Base-by-base conservation (phyloP, 306 rosid species). In the Sindora glabra region DNA sequence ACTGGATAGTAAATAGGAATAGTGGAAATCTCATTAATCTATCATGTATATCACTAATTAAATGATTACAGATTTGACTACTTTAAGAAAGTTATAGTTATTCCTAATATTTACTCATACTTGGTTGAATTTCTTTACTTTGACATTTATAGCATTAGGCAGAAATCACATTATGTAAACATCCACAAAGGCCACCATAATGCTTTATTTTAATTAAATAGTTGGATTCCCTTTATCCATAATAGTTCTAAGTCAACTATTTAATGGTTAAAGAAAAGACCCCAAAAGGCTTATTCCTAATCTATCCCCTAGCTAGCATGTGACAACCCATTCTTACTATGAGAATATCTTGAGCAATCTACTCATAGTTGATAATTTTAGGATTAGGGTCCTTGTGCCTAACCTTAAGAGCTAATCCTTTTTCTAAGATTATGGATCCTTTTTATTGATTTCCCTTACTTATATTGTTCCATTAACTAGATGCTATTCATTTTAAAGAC, bases 31-130 rank as follows among this genome's bases (percentile, higher is more conserved):
- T 77, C 67, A 70, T 81, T 77, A 77, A 77, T 74, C 81, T 74
- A 81, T 81, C 87, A 77, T 81, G 79, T 77, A 74, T 76, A 72
- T 77, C 87, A 74, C 87, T 81, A 81, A 81, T 77, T 81, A 70
- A 78, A 81, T 81, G 80, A 12, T 17, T 15, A n/a, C 6, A 5
- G 16, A 38, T 38, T 38, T 12, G 44, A 6, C 44, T n/a, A 38
- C 44, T 7, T n/a, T 38, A n/a, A 38, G 44, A 12, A 2, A 76
- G 81, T 78, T 71, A 53, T 74, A 72, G 72, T 64, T 29, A 29
- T 9, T 29, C 34, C 34, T 9, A 9, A 6, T 9, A n/a, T n/a
- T n/a, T n/a, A n/a, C n/a, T n/a, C n/a, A n/a, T 6, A 6, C 30
- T 26, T 26, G 30, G 2, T 37, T 5, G 42, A 37, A 10, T 37